Evolutionary conservation across 352 stramenopile genomes (phyloP), one percentile per base, ranked within the genome.

Genomic region (Phytophthora cryptogea): DNA sequence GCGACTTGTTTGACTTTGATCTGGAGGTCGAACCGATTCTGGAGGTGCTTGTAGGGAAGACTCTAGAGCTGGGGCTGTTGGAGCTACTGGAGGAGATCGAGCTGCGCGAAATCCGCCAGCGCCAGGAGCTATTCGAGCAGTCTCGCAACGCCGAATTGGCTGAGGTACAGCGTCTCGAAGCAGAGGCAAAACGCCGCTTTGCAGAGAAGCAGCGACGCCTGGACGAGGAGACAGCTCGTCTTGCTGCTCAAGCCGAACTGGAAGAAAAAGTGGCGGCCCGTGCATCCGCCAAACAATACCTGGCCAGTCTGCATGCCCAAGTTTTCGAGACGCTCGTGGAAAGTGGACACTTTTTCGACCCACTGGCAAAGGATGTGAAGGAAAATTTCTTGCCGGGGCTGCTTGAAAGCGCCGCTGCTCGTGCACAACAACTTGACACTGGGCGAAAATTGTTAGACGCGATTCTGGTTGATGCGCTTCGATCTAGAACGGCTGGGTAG

Each of bases 1-100:
- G 90, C 36, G 94, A 98, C 56, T 70, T 98, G 35, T 98, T 98
- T 52, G 90, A 98, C 72, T 98, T 98, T 64, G 94, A 98, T 56
- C 49, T 97, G 9, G 94, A 98, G 66, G 94, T 98, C 20, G 88
- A 96, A 54, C 94, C 94, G 14, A 97, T 98, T 42, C 69, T 98
- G 20, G 94, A 98, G 61, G 94, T 98, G 49, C 78, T 98, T 14
- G 93, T 98, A 16, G 94, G 94, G 26, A 98, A 98, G 74, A 97
- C 92, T 16, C 74, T 98, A 2, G 90, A 98, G 77, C 80, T 97
- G n/a, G 76, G 87, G 7, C 89, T 98, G 80, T 73, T 98, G 35
- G 94, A 98, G 61, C 70, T 98, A n/a, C 83, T 98, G 33, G 92
- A 98, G 74, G 94, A 98, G 65, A 86, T 92, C 41, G 94, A 98